Evolutionary conservation across 192 early-diverging fungal species (phyloP).

Genomic region (Linnemannia zychae): DNA sequence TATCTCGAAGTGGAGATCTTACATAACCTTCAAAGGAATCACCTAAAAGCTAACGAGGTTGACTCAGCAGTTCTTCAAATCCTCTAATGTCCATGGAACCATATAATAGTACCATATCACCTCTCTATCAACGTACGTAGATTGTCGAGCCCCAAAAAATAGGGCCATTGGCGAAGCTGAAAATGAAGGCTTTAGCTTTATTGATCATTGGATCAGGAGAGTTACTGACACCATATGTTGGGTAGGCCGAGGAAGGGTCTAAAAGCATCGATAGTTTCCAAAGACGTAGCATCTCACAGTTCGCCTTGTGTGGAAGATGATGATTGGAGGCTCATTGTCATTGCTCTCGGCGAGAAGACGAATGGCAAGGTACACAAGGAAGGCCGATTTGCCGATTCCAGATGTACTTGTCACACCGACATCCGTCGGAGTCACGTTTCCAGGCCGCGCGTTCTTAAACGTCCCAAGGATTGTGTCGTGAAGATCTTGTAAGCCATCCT

Average conservation of each 20-base stretch:
- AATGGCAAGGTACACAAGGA: conserved; percentile 42
- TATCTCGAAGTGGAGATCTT: conserved; percentile 16
- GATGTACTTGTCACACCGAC: conserved; percentile 39
- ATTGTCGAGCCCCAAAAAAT: background rate
- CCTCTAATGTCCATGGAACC: conserved; percentile 23
- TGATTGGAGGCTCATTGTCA: conserved; percentile 13
- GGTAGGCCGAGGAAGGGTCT: too few species aligned
- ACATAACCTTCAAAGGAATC: conserved; percentile 9
- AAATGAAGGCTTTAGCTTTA: conserved; percentile 19
- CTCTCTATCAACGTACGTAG: conserved; percentile 18
- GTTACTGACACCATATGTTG: background rate
- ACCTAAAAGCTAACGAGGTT: conserved; percentile 7
- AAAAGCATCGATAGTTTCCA: background rate
- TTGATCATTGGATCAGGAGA: conserved; percentile 17
- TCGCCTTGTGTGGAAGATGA: conserved; percentile 22
- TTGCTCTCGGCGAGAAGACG: conserved; percentile 24
- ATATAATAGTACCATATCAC: background rate
- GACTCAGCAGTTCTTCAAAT: background rate
- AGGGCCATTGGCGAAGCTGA: conserved; percentile 17
- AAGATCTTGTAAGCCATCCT: conserved; percentile 36
- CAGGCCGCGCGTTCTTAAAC: background rate
- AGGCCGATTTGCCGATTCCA: conserved; percentile 46
- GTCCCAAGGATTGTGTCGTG: background rate
- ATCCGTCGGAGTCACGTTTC: background rate
- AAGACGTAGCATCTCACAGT: conserved; percentile 12